Evolutionary conservation across 371 early-diverging fungal genomes (phyloP).

Genomic region (Umbelopsis sp.): DNA sequence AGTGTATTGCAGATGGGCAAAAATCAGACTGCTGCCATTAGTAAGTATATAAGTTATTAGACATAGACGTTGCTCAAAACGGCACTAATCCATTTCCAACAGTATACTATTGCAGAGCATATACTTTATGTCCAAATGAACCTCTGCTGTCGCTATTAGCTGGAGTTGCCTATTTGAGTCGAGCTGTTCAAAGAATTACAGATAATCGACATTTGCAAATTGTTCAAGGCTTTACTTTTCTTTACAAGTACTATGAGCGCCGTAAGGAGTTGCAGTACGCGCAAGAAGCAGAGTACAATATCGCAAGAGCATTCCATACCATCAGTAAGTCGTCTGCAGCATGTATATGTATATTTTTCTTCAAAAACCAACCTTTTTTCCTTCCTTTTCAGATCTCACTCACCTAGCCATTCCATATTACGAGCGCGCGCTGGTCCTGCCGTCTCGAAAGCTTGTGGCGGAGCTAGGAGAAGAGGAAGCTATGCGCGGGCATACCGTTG

Average conservation of each 20-base stretch:
- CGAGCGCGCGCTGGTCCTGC: slow-evolving; percentile 66
- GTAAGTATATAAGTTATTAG: slow-evolving; percentile 40
- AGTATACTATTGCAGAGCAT: slow-evolving; percentile 70
- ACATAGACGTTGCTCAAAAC: neutral
- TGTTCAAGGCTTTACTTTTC: slow-evolving; percentile 67
- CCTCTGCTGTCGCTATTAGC: slow-evolving; percentile 69
- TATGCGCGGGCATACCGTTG: slow-evolving; percentile 25
- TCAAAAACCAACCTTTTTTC: neutral
- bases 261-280: slow-evolving; percentile 22
- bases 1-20: slow-evolving; percentile 59
- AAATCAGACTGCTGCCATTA: slow-evolving; percentile 59
- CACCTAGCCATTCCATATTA: slow-evolving; percentile 87
- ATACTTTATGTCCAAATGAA: slow-evolving; percentile 60
- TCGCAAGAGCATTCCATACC: slow-evolving; percentile 86
- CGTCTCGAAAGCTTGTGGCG: slow-evolving; percentile 32
- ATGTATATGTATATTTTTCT: neutral
- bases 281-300: slow-evolving; percentile 86
- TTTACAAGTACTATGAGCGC: slow-evolving; percentile 68
- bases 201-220: slow-evolving; percentile 74
- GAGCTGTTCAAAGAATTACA: slow-evolving; percentile 69
- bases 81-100: slow-evolving; percentile 7
- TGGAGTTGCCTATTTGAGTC: slow-evolving; percentile 64
- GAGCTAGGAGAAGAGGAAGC: slow-evolving; percentile 22
- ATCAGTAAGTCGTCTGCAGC: slow-evolving; percentile 44
- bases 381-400: slow-evolving; percentile 52